Base-by-base conservation (phyloP, 805 yeast species). In the Candida odintsovae region DNA sequence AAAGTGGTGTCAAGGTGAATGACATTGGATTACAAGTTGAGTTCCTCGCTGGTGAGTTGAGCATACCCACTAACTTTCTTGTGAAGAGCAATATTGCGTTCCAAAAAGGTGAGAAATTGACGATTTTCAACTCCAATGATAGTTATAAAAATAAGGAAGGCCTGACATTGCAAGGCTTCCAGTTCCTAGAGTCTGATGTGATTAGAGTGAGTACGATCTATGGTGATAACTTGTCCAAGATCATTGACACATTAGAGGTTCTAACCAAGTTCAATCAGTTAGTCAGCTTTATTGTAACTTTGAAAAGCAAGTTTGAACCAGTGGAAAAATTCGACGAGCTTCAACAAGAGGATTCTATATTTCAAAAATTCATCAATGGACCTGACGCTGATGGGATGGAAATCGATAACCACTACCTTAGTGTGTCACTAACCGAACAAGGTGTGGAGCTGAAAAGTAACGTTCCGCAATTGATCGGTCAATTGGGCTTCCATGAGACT, bases 21-120 rank as follows among this genome's bases (percentile, higher is more conserved):
- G 50, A 47, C 18, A 41, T 47, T 41, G 50, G 48, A 1, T n/a
- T 47, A 4, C 23, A 41, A 26, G 16, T 47, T 20, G 36, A 28
- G n/a, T 47, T 47, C 19, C 4, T 26, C 2, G 19, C 16, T 11
- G 38, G 21, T 15, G 20, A 42, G 4, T 31, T 47, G 13, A 38
- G 39, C 12, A 33, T 47, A 20, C 48, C 48, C 15, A 41, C 37
- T 16, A 36, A 13, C 12, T 38, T 28, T 11, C 39, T 47, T 6
- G 26, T 41, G 20, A 42, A 44, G 18, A 13, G 16, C 16, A 33
- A 37, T 18, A 23, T 42, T 11, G 18, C 38, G 8, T 47, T 38
- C 28, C 40, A 41, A 19, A 43, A 45, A 23, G 18, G 13, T 12
- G 37, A 35, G 18, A 25, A 41, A 5, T 6, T 44, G 3, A 25